Evolutionary conservation across 139 green algal genomes (phyloP), one percentile per base, ranked within the genome.

Genomic region (Micromonas pusilla): DNA sequence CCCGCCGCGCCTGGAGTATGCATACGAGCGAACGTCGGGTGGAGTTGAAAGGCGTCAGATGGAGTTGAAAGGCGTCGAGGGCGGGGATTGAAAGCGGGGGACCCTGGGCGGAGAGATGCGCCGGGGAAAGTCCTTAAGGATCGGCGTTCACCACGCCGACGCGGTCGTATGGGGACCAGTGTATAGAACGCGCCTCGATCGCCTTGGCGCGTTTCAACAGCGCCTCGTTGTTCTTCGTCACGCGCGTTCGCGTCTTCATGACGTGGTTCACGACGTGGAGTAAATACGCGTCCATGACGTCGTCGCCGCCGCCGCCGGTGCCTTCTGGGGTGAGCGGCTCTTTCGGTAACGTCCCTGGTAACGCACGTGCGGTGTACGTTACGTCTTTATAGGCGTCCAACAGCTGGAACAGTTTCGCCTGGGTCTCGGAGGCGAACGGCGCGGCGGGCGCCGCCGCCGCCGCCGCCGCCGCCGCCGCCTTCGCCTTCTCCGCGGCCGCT

Each of bases 201-300:
- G 64, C 64, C 45, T 84, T 77, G 38, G 39, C 52, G 25, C 37
- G 39, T 72, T 82, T 82, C 2, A 39, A n/a, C 2, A 83, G 32
- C 33, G 53, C 70, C 3, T 93, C 87, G 75, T 96, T 96, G 83
- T 96, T 95, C 63, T 90, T 91, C 81, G 91, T 93, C 70, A 98
- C 91, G 32, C 70, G 66, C 70, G 96, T 93, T 1, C 89, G 85
- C 13, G 91, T 88, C 52, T 90, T 90, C 52, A 85, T 71, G 21
- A 92, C 76, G 84, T 98, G 94, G 77, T 92, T 92, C 21, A 97
- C 76, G 25, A 76, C 80, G 80, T 96, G 91, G 45, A 97, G 87
- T 72, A 96, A 85, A 52, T 86, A 81, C 0, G 90, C 93, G 66
- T 96, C 91, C 68, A 91, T 34, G 0, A 78, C 6, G 19, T 78